Percentiles rank a stretch among this genome's conserved stretches.
Evolutionary conservation across 257 asterid species (phyloP).

Genomic region (Mentha longifolia): DNA sequence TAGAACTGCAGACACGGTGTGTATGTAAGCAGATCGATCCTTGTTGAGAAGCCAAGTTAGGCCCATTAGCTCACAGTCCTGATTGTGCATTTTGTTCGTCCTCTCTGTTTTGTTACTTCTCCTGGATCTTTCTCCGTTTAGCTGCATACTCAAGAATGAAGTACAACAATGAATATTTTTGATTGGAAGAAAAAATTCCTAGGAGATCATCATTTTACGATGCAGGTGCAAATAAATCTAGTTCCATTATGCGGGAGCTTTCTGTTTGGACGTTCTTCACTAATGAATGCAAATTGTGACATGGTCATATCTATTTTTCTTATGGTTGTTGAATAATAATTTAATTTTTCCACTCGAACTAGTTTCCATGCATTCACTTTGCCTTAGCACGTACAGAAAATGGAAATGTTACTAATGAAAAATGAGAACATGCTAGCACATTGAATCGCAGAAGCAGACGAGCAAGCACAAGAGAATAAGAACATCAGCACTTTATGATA

Average conservation of each 20-base stretch:
- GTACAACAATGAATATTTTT: background rate
- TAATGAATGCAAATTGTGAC: no score
- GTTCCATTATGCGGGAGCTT: no score
- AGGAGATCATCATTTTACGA: background rate
- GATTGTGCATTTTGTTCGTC: slow-evolving; percentile 62
- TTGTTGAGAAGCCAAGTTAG: slow-evolving; percentile 90
- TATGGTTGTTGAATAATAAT: no score
- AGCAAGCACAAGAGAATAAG: background rate
- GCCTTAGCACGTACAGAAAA: no score
- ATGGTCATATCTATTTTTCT: no score
- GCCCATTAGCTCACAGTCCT: slow-evolving; percentile 89
- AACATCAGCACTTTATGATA: background rate
- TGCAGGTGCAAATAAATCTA: no score
- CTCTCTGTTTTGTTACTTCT: slow-evolving; percentile 54
- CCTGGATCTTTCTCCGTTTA: slow-evolving; percentile 49
- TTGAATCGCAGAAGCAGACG: no score
- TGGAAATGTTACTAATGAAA: no score
- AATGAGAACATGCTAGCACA: no score
- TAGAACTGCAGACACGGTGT: slow-evolving; percentile 80
- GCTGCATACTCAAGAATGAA: slow-evolving; percentile 48
- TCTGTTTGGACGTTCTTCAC: no score
- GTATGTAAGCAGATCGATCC: slow-evolving; percentile 70
- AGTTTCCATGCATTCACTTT: no score
- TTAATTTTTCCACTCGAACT: no score
- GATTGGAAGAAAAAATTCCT: background rate